Evolutionary conservation across 345 rosid species (phyloP).

Genomic region (Syzygium aqueum): DNA sequence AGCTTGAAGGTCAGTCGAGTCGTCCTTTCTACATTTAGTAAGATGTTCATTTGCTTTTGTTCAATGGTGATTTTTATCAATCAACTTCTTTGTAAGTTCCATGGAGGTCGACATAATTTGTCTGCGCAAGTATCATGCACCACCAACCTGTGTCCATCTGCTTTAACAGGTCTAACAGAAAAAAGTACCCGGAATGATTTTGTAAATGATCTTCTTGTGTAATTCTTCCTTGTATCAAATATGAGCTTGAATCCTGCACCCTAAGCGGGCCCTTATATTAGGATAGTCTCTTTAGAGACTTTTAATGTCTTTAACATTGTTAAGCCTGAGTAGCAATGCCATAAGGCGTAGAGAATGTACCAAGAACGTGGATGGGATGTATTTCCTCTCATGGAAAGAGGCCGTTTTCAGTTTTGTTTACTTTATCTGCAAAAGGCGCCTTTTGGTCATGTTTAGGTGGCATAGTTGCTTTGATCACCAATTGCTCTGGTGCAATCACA

Average conservation of each 20-base stretch:
- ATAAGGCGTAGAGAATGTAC: neutral
- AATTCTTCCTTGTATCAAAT: neutral
- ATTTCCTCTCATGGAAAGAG: neutral
- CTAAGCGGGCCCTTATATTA: too few species aligned
- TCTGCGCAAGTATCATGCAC: neutral
- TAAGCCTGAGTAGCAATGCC: neutral
- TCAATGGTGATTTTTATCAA: neutral
- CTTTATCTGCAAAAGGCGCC: neutral
- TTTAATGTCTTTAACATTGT: neutral
- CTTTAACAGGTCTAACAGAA: neutral
- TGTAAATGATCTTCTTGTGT: neutral
- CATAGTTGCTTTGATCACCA: too few species aligned
- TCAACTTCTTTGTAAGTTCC: neutral
- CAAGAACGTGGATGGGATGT: neutral
- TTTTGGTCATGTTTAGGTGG: too few species aligned
- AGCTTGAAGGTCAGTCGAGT: conserved; percentile 65
- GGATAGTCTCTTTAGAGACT: neutral
- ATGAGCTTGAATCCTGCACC: too few species aligned
- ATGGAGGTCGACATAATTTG: neutral
- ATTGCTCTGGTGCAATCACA: neutral
- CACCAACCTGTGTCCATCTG: neutral
- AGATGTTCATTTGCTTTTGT: neutral
- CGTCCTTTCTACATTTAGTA: neutral
- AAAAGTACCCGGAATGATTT: neutral
- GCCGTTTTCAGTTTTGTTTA: neutral